Conservation (phyloP, 495 filamentous ascomycete species). For the Penicillium pancosmium region DNA sequence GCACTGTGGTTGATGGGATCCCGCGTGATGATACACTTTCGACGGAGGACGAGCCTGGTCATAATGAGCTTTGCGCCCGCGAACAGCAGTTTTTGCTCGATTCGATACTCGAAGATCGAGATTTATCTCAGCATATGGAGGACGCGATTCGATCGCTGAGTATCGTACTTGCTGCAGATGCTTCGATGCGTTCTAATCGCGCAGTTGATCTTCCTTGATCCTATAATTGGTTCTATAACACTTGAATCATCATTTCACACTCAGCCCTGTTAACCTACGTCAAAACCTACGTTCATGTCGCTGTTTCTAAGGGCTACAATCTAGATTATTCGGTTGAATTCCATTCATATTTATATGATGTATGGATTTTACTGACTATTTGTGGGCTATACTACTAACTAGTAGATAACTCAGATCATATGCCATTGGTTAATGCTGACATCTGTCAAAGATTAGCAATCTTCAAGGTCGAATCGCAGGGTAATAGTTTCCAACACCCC, state of each 20-base stretch:
- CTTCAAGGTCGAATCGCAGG: conserved; percentile 7
- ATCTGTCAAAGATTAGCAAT: background rate
- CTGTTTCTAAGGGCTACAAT: too few species aligned
- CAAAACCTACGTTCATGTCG: too few species aligned
- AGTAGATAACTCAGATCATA: too few species aligned
- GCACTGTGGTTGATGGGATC: conserved; percentile 8
- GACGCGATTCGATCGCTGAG: conserved; percentile 15
- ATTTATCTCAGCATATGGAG: conserved; percentile 17
- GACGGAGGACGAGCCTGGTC: conserved; percentile 15
- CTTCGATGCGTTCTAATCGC: conserved; percentile 17
- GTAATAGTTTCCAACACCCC: background rate
- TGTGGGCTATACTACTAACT: too few species aligned
- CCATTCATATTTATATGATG: too few species aligned
- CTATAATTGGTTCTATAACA: background rate
- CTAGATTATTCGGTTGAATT: too few species aligned
- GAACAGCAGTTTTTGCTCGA: conserved; percentile 22
- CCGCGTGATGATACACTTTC: conserved; percentile 16
- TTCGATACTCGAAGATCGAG: conserved; percentile 14
- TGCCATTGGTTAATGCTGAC: background rate
- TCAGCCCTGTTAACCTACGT: too few species aligned
- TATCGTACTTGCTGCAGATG: conserved; percentile 19
- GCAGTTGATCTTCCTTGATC: conserved; percentile 15
- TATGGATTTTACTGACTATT: too few species aligned
- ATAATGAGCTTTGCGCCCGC: conserved; percentile 19
- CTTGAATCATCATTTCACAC: too few species aligned